Base-by-base conservation (phyloP, 306 rosid genomes). In the Quercus berberidifolia region DNA sequence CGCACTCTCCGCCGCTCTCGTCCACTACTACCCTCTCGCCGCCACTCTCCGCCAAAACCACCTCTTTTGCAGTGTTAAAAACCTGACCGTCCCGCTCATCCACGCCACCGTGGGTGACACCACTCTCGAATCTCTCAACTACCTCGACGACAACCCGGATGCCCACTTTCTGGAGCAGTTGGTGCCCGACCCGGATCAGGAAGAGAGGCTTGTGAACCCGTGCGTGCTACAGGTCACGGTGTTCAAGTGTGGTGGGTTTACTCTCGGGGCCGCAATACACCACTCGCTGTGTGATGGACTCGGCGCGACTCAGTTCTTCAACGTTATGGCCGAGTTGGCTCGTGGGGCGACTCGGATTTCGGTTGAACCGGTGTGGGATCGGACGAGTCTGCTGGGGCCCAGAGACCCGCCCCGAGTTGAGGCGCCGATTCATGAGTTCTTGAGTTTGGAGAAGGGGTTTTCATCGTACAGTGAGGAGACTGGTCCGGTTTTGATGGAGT, bases 271-370 rank as follows among this genome's bases (percentile, higher is more conserved):
- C 0, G 94, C 94, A 2, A 79, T 92, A 12, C 87, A 87, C 81
- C 97, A 94, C 80, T 69, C 92, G 19, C 56, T 94, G 3, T 88
- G 93, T 68, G 98, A 94, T 38, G 97, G 98, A 2, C 77, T 91
- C 64, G 98, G 98, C 1, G 97, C 89, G 46, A 79, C 88, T 26
- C 86, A 75, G 78, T 92, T 94, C 79, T 94, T 94, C 79, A 88
- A 81, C 26, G 87, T 89, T 11, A 74, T 82, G 79, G 98, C 98
- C 3, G 97, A 92, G 89, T 30, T 89, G 55, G 97, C 97, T 6
- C 97, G 97, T 14, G 94, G 97, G 58, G 80, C 80, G 55, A 58
- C 59, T 14, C 41, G 64, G 26, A 38, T 83, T 13, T 63, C 78
- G 35, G 63, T 84, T 25, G 81, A 75, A 17, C 92, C 97, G 2